Evolutionary conservation across 306 rosid species (phyloP).

Genomic region (Senna siamea): DNA sequence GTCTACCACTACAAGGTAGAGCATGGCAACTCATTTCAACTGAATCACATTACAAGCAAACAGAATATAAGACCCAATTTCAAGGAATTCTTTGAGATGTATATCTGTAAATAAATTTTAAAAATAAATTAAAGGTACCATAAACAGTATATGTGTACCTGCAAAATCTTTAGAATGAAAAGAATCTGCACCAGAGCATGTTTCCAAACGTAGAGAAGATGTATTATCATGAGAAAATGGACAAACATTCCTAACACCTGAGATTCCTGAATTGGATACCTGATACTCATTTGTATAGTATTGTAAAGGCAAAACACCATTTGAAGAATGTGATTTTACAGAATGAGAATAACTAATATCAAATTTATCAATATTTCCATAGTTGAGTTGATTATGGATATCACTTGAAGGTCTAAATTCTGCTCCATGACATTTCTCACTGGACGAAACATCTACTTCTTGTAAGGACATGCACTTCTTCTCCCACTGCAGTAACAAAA

Average conservation of each 20-base stretch:
- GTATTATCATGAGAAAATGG: conserved; percentile 31
- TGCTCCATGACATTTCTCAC: conserved; percentile 43
- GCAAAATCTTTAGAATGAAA: conserved; percentile 45
- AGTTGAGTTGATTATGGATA: conserved; percentile 80
- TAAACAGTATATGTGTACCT: conserved; percentile 51
- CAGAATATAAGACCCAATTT: conserved; percentile 21
- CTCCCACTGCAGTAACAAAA: conserved; percentile 75
- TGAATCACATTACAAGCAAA: conserved; percentile 47
- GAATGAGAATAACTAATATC: conserved; percentile 60
- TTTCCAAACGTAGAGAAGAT: conserved; percentile 46
- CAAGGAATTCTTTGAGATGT: conserved; percentile 27
- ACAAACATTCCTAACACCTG: conserved; percentile 50
- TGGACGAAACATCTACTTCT: conserved; percentile 46
- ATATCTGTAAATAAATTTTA: conserved; percentile 10
- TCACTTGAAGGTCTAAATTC: conserved; percentile 66
- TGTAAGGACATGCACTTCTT: conserved; percentile 59
- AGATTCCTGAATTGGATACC: conserved; percentile 68
- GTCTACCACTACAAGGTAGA: conserved; percentile 43
- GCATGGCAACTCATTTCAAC: conserved; percentile 48
- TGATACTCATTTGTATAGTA: conserved; percentile 86
- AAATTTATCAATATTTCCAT: conserved; percentile 73
- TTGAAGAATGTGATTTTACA: conserved; percentile 63
- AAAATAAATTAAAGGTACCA: neutral
- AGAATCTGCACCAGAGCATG: conserved; percentile 44
- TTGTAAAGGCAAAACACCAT: conserved; percentile 92